Evolutionary conservation across 331 rosid species (phyloP).

Genomic region (Stylosanthes scabra): DNA sequence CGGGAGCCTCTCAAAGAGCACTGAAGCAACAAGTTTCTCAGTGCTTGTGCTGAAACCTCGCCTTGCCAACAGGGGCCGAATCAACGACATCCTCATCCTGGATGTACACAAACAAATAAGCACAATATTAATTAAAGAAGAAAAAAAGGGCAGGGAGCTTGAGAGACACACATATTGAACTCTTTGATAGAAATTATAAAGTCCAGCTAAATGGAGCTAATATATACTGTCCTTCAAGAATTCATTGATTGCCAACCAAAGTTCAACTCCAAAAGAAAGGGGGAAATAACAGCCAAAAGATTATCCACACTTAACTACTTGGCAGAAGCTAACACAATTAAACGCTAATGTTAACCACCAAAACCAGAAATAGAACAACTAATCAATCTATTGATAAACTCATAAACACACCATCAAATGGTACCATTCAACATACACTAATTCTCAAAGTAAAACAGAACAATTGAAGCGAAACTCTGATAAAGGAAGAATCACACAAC

Average conservation of each 20-base stretch:
- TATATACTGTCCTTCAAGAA: no score
- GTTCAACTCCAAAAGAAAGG: no score
- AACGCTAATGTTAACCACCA: no score
- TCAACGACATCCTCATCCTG: slow-evolving; percentile 72
- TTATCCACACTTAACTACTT: no score
- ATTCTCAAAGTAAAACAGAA: neutral
- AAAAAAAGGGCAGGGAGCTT: neutral
- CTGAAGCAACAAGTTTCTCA: slow-evolving; percentile 83
- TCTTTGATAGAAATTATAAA: neutral
- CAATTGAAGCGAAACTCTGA: neutral
- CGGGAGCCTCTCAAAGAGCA: slow-evolving; percentile 92
- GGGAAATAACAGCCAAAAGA: no score
- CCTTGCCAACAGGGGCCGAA: slow-evolving; percentile 50
- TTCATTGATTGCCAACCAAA: no score
- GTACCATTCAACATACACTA: no score
- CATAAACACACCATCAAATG: no score
- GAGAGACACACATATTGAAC: neutral
- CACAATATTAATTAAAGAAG: neutral
- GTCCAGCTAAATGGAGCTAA: neutral
- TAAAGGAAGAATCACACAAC: neutral
- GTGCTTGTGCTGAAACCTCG: slow-evolving; percentile 66
- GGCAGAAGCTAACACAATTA: no score
- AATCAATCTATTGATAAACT: no score
- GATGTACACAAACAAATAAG: slow-evolving; percentile 1
- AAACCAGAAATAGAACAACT: no score